These are phyloP conservation scores for Stentor coeruleus DNA, from an alignment of 73 alveolate genomes.

Conservation along the genomic window DNA sequence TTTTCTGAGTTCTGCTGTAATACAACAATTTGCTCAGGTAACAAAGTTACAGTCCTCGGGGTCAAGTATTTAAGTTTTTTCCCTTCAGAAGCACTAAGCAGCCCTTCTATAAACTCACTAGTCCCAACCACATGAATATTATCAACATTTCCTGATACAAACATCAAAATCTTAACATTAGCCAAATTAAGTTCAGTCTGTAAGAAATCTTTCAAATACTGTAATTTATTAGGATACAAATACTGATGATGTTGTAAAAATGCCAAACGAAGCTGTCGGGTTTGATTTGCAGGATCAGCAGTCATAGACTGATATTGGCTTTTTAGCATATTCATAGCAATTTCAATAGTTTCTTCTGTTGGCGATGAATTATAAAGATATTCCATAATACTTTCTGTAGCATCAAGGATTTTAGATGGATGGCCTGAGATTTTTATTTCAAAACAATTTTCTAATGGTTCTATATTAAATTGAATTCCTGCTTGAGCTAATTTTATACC, in stretches of 20 bases:
- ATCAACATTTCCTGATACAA: background rate
- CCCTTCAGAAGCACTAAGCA: constrained; percentile 5
- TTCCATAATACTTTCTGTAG: constrained; percentile 5
- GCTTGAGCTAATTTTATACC: background rate
- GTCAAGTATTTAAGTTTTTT: constrained; percentile 43
- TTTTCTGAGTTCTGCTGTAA: background rate
- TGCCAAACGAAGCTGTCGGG: constrained; percentile 2
- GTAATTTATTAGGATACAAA: background rate
- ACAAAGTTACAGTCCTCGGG: constrained; percentile 48
- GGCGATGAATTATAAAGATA: constrained; percentile 12
- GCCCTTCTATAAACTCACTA: constrained; percentile 4
- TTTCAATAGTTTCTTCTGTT: background rate
- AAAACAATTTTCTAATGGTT: constrained; percentile 4
- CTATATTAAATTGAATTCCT: background rate
- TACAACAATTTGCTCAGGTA: constrained; percentile 31
- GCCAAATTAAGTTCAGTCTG: background rate
- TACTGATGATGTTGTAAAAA: constrained; percentile 21
- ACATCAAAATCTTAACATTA: background rate
- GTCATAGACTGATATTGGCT: background rate
- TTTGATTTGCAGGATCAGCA: background rate
- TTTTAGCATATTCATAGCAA: background rate
- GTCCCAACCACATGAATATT: background rate
- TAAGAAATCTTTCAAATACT: background rate
- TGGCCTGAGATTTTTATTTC: background rate
- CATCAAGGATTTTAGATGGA: background rate